phyloP scores from a whole-genome alignment of 139 green algal genomes.

The Chlorella sorokiniana region DNA sequence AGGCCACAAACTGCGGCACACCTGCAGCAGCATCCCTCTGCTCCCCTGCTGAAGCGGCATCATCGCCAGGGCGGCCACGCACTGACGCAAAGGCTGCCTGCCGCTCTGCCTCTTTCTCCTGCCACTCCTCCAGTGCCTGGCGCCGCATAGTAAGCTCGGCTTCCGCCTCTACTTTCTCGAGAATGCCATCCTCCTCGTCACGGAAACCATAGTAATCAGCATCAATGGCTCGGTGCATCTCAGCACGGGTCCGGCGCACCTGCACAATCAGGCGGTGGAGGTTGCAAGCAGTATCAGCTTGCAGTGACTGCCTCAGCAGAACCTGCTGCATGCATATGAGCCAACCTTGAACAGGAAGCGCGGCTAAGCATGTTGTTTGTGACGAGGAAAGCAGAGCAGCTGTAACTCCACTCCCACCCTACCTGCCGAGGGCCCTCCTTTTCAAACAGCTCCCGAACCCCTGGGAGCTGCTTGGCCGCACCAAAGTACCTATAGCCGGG shows the following conservation, averaged over 20 bases:
- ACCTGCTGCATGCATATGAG: too few relatives aligned
- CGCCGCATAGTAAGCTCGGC: conserved; percentile 73
- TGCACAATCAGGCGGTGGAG: background rate
- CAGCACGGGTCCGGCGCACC: conserved; percentile 69
- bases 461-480: conserved; percentile 96
- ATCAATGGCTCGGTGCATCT: conserved; percentile 92
- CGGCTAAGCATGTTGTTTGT: background rate
- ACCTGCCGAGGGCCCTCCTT: conserved; percentile 75
- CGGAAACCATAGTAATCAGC: conserved; percentile 98
- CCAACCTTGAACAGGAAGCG: too few relatives aligned
- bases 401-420: background rate
- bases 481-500: conserved; percentile 95
- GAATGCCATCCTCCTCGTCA: conserved; percentile 93
- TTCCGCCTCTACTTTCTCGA: conserved; percentile 76
- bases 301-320: too few relatives aligned
- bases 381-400: background rate
- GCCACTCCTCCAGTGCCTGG: conserved; percentile 71
- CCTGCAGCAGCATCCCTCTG: conserved; percentile 1
- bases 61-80: conserved; percentile 36
- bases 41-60: background rate
- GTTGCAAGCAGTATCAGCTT: too few relatives aligned
- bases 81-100: conserved; percentile 47
- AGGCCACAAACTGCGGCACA: conserved; percentile 81
- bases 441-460: conserved; percentile 98
- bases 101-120: conserved; percentile 69